phyloP scores from a whole-genome alignment of 805 yeast genomes.

The Saturnispora kantuleensis region DNA sequence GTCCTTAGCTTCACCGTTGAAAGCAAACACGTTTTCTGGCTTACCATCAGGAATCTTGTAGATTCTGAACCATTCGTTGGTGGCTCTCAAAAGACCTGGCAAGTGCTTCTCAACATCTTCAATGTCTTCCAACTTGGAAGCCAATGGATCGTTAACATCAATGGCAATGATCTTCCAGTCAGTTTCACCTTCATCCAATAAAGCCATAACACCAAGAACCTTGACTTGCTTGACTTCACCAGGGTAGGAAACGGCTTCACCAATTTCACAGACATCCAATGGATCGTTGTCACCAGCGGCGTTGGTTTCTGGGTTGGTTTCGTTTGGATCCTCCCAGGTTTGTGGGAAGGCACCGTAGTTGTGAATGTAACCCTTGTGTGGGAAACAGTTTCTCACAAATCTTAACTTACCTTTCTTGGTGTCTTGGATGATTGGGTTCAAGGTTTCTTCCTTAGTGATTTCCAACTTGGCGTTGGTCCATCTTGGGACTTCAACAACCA shows the following conservation, averaged over 20 bases:
- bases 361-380: slow-evolving; percentile 97
- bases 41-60: slow-evolving; percentile 98
- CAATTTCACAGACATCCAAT: slow-evolving; percentile 76
- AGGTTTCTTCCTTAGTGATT: slow-evolving; percentile 70
- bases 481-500: slow-evolving; percentile 91
- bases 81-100: slow-evolving; percentile 89
- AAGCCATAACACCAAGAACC: slow-evolving; percentile 88
- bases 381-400: slow-evolving; percentile 96
- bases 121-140: slow-evolving; percentile 76
- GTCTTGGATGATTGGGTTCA: slow-evolving; percentile 95
- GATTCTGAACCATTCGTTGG: slow-evolving; percentile 97
- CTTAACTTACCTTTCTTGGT: slow-evolving; percentile 94
- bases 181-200: slow-evolving; percentile 85
- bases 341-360: slow-evolving; percentile 99
- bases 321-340: slow-evolving; percentile 73
- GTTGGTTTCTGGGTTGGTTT: slow-evolving; percentile 53
- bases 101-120: slow-evolving; percentile 83
- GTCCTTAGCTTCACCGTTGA: slow-evolving; percentile 85
- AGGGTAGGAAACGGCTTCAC: slow-evolving; percentile 51
- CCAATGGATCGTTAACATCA: slow-evolving; percentile 81
- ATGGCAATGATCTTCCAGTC: slow-evolving; percentile 91
- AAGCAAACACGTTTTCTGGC: slow-evolving; percentile 94
- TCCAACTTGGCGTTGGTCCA: slow-evolving; percentile 98
- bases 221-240: slow-evolving; percentile 83
- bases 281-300: slow-evolving; percentile 81